Evolutionary conservation across 2,329 filamentous ascomycete genomes (phyloP).

Genomic region (Diaporthe caulivora): DNA sequence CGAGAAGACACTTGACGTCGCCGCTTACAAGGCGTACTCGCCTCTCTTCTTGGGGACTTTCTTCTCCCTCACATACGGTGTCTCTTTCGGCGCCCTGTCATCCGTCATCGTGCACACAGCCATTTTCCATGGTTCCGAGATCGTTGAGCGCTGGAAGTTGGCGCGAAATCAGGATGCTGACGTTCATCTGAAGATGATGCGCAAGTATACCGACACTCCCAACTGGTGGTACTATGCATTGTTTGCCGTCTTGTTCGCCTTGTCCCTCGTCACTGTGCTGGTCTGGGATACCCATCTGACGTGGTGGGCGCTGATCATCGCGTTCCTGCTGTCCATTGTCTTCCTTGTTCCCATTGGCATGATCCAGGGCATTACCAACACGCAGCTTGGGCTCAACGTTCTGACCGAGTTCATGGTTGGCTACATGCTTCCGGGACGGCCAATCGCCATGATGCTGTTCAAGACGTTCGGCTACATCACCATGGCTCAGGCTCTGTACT

Average conservation of each 20-base stretch:
- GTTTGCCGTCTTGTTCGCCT: conserved; percentile 36
- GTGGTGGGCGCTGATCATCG: conserved; percentile 43
- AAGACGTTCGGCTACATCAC: conserved; percentile 64
- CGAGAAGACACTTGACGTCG: conserved; percentile 32
- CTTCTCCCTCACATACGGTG: conserved; percentile 36
- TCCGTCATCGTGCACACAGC: conserved; percentile 37
- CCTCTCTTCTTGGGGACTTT: conserved; percentile 32
- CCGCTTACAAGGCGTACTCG: conserved; percentile 34
- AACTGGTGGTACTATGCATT: conserved; percentile 41
- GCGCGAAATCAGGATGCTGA: conserved; percentile 41
- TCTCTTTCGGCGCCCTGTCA: conserved; percentile 33
- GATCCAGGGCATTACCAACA: conserved; percentile 50
- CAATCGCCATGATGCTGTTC: conserved; percentile 67
- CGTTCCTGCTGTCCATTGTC: conserved; percentile 45
- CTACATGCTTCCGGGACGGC: conserved; percentile 64
- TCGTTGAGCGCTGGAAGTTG: conserved; percentile 41
- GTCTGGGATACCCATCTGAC: conserved; percentile 40
- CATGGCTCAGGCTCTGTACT: conserved; percentile 57
- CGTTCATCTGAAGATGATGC: conserved; percentile 40
- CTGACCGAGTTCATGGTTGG: conserved; percentile 64
- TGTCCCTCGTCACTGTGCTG: conserved; percentile 37
- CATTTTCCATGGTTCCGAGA: conserved; percentile 44
- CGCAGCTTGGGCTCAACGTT: conserved; percentile 60
- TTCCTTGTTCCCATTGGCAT: conserved; percentile 51
- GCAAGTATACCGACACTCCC: conserved; percentile 38